Evolutionary conservation across 2,329 filamentous ascomycete species (phyloP).

Genomic region (Alternaria gaisen): DNA sequence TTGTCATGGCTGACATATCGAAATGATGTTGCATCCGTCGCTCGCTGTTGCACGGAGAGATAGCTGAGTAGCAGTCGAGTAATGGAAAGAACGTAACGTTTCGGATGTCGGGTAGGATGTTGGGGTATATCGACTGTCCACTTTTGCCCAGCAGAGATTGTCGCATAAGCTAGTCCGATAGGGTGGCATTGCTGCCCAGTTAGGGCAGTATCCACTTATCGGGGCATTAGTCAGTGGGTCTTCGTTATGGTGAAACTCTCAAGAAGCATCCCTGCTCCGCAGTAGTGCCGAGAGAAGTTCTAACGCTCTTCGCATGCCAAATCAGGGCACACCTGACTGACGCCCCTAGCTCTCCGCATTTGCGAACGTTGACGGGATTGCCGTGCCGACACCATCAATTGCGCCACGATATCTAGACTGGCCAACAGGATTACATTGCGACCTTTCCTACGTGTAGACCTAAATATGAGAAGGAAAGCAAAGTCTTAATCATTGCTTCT

Average conservation of each 20-base stretch:
- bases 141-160: not conserved
- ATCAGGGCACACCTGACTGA: not conserved
- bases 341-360: not conserved
- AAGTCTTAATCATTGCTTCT: not conserved
- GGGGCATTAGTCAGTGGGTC: not conserved
- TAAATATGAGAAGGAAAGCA: not conserved
- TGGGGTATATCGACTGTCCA: not conserved
- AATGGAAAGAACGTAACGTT: not conserved
- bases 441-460: not conserved
- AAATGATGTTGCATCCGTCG: not conserved
- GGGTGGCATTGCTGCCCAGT: not conserved
- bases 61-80: not conserved
- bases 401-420: not conserved
- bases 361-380: not conserved
- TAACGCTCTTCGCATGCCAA: not conserved
- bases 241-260: not conserved
- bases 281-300: slow-evolving; percentile 6
- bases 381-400: not conserved
- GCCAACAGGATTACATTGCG: not conserved
- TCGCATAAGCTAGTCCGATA: not conserved
- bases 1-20: not conserved
- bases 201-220: not conserved
- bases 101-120: not conserved
- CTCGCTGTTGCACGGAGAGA: not conserved
- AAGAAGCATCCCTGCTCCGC: not conserved